These are phyloP conservation scores for Amanita rimosa DNA, from an alignment of 768 basidiomycete species.

Conservation along the genomic window DNA sequence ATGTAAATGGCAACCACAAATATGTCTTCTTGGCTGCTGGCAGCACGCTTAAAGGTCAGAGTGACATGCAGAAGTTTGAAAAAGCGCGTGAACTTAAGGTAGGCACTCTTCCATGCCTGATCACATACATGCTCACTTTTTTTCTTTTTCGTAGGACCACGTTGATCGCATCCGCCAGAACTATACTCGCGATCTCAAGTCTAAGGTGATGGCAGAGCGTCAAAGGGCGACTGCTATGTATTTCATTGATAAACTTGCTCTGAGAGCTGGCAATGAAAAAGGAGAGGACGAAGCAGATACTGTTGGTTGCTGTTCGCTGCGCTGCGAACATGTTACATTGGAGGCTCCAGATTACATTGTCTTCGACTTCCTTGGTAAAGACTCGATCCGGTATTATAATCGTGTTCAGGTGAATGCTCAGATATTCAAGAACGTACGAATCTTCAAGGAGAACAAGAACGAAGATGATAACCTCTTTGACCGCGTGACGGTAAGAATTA, in stretches of 20 bases:
- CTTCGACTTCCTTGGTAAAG: slow-evolving; percentile 98
- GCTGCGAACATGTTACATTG: slow-evolving; percentile 93
- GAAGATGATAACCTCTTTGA: slow-evolving; percentile 89
- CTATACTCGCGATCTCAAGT: slow-evolving; percentile 75
- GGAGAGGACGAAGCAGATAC: slow-evolving; percentile 99
- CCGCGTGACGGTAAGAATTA: slow-evolving; percentile 74
- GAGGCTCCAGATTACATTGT: slow-evolving; percentile 78
- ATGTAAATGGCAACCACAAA: slow-evolving; percentile 90
- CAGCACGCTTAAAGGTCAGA: slow-evolving; percentile 95
- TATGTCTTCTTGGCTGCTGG: slow-evolving; percentile 99
- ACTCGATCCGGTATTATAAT: slow-evolving; percentile 96
- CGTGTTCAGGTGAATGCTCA: slow-evolving; percentile 81
- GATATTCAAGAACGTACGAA: slow-evolving; percentile 95
- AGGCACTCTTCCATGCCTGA: slow-evolving; percentile 8
- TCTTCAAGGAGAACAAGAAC: slow-evolving; percentile 91
- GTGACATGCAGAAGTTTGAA: slow-evolving; percentile 96
- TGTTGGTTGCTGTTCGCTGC: slow-evolving; percentile 95
- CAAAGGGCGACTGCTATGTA: slow-evolving; percentile 99
- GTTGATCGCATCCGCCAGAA: slow-evolving; percentile 87
- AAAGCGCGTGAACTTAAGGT: slow-evolving; percentile 96
- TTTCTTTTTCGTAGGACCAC: slow-evolving; percentile 46
- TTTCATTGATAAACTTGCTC: slow-evolving; percentile 93
- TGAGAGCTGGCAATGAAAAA: slow-evolving; percentile 99
- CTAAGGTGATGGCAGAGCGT: slow-evolving; percentile 88
- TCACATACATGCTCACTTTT: not conserved